Base-by-base conservation (phyloP, 768 basidiomycete genomes). In the Pleurotus djamor region DNA sequence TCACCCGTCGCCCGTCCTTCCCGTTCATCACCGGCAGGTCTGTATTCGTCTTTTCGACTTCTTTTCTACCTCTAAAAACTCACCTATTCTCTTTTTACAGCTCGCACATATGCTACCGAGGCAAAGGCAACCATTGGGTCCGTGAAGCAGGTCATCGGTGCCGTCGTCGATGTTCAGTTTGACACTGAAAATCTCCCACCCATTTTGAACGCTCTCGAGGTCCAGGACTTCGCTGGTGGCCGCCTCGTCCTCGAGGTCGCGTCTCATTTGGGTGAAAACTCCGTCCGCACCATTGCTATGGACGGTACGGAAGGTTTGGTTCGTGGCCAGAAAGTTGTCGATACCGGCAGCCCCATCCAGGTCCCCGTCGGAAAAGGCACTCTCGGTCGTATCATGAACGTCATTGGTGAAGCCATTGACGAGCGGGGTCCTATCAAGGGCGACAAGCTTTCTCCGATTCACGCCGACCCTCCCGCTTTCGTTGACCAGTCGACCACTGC, bases 251-350 rank as follows among this genome's bases (percentile, higher is more conserved):
- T 99, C 64, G 97, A 99, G 79, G 97, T 99, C 69, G 92, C 97
- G 64, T 94, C 95, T 62, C 97, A 99, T 74, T 83, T 99, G 59
- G 97, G 97, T 75, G 97, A 98, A 82, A 98, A 98, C 85, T 92
- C 95, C 28, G 95, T 97, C 75, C 93, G 97, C 70, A 96, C 94
- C 76, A 99, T 99, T 85, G 97, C 97, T 70, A 99, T 99, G 97
- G 97, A 98, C 72, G 96, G 96, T 89, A 99, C 97, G 56, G 97
- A 97, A 78, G 97, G 97, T 92, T 92, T 99, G 71, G 96, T 99
- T 65, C 95, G 97, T 78, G 97, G 97, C 52, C 92, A 96, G 76
- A 94, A 88, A 81, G 97, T 98, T 70, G 71, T 97, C 70, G 97
- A 98, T 79, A 97, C 96, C 41, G 97, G 97, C 73, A 81, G 89